A percentile compares a stretch with the other conserved stretches of the same genome.
phyloP scores from a whole-genome alignment of 2,329 filamentous ascomycete genomes.

The Fusarium subglutinans region DNA sequence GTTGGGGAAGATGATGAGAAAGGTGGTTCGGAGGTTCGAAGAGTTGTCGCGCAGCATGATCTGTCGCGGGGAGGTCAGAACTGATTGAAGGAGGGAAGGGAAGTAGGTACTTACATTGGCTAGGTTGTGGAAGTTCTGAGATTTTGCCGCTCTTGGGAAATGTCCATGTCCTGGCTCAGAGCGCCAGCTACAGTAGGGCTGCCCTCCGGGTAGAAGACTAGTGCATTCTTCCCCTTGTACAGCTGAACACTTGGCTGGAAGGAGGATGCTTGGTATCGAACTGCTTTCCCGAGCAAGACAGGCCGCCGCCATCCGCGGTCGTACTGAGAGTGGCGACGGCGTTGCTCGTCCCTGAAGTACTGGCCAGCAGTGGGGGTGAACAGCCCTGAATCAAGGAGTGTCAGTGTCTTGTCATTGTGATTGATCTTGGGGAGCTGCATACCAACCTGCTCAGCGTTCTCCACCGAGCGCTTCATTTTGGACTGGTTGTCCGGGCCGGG shows the following conservation, averaged over 20 bases:
- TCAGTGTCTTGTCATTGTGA: background rate
- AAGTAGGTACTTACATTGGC: background rate
- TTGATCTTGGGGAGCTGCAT: conserved; percentile 46
- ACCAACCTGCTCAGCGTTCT: conserved; percentile 88
- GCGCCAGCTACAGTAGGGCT: background rate
- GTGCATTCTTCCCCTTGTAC: background rate
- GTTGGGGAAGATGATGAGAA: background rate
- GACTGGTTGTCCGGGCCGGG: conserved; percentile 83
- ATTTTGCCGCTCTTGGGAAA: background rate
- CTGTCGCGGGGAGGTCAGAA: conserved; percentile 50
- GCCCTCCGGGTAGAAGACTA: background rate
- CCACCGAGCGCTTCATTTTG: conserved; percentile 87
- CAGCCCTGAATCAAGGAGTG: conserved; percentile 62
- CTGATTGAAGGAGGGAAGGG: background rate
- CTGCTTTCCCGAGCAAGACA: background rate
- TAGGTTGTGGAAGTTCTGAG: too few species aligned
- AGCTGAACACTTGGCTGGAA: background rate
- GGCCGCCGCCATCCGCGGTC: conserved; percentile 70
- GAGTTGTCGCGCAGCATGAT: conserved; percentile 53
- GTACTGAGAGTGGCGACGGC: conserved; percentile 79
- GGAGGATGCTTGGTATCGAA: background rate
- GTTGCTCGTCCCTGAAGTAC: conserved; percentile 79
- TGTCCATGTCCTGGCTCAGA: background rate
- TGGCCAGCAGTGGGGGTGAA: conserved; percentile 83
- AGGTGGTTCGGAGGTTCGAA: background rate